Conservation (phyloP, 129 eudicot genomes). For the Tagetes patula region DNA sequence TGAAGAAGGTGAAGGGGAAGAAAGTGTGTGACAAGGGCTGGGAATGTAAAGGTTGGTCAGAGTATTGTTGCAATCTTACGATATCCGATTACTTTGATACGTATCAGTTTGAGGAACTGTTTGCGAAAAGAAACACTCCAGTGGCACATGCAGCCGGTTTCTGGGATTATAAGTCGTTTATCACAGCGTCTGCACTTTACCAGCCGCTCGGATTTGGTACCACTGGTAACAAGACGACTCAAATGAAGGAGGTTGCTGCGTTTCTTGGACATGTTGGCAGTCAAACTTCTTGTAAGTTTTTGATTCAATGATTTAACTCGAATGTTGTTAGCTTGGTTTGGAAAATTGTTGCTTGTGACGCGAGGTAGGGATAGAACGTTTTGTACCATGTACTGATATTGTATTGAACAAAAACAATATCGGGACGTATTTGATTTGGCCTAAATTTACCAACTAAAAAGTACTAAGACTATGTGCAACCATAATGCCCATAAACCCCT, state of each 20-base stretch:
- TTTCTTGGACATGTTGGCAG: conserved; percentile 90
- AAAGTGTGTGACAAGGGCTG: conserved; percentile 75
- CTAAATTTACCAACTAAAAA: too few species aligned
- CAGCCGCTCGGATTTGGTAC: conserved; percentile 95
- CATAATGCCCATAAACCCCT: too few species aligned
- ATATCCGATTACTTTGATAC: conserved; percentile 78
- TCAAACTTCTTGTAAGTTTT: conserved; percentile 80
- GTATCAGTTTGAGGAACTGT: conserved; percentile 84
- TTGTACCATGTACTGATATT: too few species aligned
- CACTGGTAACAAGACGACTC: conserved; percentile 74
- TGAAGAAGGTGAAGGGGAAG: conserved; percentile 75
- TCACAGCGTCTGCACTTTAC: conserved; percentile 65
- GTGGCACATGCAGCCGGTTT: conserved; percentile 83
- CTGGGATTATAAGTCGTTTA: conserved; percentile 84
- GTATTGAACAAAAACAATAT: too few species aligned
- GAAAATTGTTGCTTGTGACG: too few species aligned
- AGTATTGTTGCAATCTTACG: conserved; percentile 80
- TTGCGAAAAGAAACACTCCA: conserved; percentile 75
- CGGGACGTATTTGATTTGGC: too few species aligned
- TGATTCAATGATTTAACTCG: neutral
- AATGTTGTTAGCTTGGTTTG: neutral
- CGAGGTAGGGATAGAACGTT: too few species aligned
- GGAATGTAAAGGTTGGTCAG: conserved; percentile 73
- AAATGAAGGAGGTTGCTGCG: conserved; percentile 86
- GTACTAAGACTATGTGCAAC: too few species aligned